Conservation (phyloP, 768 basidiomycete species). For the Boletus eberwhitei region DNA sequence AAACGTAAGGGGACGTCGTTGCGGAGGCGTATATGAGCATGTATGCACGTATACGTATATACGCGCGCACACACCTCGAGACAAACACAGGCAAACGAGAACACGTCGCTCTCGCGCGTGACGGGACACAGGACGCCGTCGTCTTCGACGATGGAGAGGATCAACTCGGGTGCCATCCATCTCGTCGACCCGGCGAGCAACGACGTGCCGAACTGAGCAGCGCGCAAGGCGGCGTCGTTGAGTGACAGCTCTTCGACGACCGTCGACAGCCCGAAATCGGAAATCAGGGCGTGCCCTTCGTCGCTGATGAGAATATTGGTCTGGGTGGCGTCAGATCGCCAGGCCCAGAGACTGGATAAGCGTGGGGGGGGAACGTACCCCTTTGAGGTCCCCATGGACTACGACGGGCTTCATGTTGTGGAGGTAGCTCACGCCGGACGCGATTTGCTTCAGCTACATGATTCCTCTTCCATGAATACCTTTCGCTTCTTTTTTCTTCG, state of each 20-base stretch:
- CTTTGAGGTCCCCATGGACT: conserved; percentile 61
- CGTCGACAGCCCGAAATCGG: conserved; percentile 60
- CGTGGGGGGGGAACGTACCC: conserved; percentile 37
- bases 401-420: conserved; percentile 53
- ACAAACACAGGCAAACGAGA: conserved; percentile 57
- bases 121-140: conserved; percentile 39
- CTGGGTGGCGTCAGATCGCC: conserved; percentile 26
- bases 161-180: conserved; percentile 53
- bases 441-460: conserved; percentile 49
- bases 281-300: conserved; percentile 50
- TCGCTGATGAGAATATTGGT: conserved; percentile 57
- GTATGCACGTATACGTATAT: neutral
- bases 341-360: neutral
- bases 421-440: conserved; percentile 55
- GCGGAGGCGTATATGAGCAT: neutral
- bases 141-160: conserved; percentile 49
- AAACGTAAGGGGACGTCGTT: neutral
- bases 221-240: conserved; percentile 20
- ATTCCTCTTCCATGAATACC: neutral
- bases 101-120: conserved; percentile 55
- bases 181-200: conserved; percentile 34
- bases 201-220: conserved; percentile 29
- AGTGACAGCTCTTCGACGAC: conserved; percentile 52
- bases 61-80: conserved; percentile 41
- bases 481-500: neutral